phyloP scores from a whole-genome alignment of 139 green algal genomes.

The Diplosphaera chodatii region DNA sequence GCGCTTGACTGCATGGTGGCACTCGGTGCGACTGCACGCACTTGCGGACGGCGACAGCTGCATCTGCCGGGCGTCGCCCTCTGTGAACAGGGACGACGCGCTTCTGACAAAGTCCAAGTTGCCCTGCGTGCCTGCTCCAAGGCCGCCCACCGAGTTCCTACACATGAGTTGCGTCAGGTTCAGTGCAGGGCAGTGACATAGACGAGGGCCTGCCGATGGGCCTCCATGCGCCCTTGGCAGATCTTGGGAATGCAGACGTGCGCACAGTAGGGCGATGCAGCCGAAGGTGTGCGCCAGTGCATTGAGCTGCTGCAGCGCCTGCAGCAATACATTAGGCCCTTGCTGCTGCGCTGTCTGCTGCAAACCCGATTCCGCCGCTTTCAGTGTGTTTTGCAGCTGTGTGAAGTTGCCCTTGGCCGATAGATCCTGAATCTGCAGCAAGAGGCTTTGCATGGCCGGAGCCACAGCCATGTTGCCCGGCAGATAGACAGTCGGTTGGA shows the following conservation, averaged over 20 bases:
- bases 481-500: too few relatives aligned
- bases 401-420: not conserved
- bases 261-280: constrained; percentile 61
- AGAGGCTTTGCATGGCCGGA: not conserved
- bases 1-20: too few relatives aligned
- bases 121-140: constrained; percentile 8
- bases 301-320: constrained; percentile 32
- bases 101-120: constrained; percentile 5
- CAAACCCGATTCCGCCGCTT: not conserved
- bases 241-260: too few relatives aligned
- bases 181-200: too few relatives aligned
- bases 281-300: constrained; percentile 51
- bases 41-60: not conserved
- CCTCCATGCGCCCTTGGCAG: too few relatives aligned
- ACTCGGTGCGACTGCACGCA: too few relatives aligned
- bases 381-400: not conserved
- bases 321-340: not conserved
- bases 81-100: not conserved
- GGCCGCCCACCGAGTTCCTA: constrained; percentile 16
- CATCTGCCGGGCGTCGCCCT: not conserved
- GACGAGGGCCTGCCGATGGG: too few relatives aligned
- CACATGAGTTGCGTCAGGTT: too few relatives aligned
- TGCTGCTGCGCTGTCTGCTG: not conserved
- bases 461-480: too few relatives aligned
- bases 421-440: not conserved